Evolutionary conservation across 441 rosid species (phyloP).

Genomic region (Melastoma candidum): DNA sequence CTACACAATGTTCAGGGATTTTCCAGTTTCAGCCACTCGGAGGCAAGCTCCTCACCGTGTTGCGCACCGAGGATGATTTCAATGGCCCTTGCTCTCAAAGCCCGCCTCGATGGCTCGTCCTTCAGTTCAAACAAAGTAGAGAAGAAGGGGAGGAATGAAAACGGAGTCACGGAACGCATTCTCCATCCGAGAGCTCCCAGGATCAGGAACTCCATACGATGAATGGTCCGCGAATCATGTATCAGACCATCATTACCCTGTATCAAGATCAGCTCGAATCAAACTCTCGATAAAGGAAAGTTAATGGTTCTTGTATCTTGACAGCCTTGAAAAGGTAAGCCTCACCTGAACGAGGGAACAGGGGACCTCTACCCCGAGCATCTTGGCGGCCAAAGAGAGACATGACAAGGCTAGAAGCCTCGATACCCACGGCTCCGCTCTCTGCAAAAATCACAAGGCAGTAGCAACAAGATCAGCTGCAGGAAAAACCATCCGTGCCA

Average conservation of each 20-base stretch:
- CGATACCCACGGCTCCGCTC: conserved; percentile 39
- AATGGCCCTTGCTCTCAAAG: conserved; percentile 40
- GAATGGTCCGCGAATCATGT: conserved; percentile 32
- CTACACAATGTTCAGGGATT: neutral
- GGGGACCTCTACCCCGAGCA: conserved; percentile 30
- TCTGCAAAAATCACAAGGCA: conserved; percentile 22
- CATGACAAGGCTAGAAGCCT: conserved; percentile 42
- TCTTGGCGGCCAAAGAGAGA: conserved; percentile 50
- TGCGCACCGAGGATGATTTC: conserved; percentile 40
- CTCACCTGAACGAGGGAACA: conserved; percentile 33
- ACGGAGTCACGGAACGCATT: conserved; percentile 65
- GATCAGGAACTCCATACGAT: conserved; percentile 46
- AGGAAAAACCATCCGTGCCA: too few species aligned
- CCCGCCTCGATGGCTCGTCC: conserved; percentile 30
- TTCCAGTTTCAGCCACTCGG: neutral
- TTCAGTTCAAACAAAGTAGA: conserved; percentile 27
- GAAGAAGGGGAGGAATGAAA: conserved; percentile 47
- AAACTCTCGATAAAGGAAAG: neutral
- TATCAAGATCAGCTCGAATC: neutral
- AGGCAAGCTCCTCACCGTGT: conserved; percentile 22
- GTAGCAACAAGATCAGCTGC: too few species aligned
- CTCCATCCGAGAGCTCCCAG: conserved; percentile 56
- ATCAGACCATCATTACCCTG: conserved; percentile 28
- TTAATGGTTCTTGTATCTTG: neutral
- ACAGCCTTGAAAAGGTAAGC: too few species aligned